Base-by-base conservation (phyloP, 148 eudicot species). In the Simmondsia chinensis region DNA sequence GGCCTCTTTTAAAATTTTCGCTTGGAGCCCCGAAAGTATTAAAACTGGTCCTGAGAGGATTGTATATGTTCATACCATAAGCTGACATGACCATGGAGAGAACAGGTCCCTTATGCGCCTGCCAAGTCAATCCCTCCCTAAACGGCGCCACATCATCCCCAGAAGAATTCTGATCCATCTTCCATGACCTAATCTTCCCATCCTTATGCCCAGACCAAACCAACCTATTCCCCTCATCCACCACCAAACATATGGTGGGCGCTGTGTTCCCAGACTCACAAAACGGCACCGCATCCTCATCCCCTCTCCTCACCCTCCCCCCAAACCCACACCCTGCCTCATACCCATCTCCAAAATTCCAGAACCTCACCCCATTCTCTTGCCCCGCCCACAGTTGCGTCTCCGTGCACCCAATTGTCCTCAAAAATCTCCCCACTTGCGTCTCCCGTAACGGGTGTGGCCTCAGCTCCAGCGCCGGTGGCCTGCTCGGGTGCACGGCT, bases 121-220 rank as follows among this genome's bases (percentile, higher is more conserved):
- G 80, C 94, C 95, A 91, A 2, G 79, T 63, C 15, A 91, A 63
- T 2, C 89, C 78, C 69, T 91, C 99, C 56, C 52, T 69, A 49
- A 91, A 74, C 20, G 74, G 66, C 21, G 41, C 13, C 3, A 51
- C 18, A 1, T 68, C 78, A 20, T 69, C 80, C 2, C 56, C 21
- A 39, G 36, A 9, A 10, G 63, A 13, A 23, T 15, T 35, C 54
- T 69, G 95, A 60, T 91, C 96, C 86, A 82, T 79, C 56, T 63
- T 86, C 99, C 99, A 91, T 1, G 95, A 85, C 66, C 94, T 69
- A 39, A 91, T 80, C 39, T 75, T 91, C 0, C 99, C 99, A 64
- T 91, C 99, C 56, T 86, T 91, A 30, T 91, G 99, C 6, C 95
- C 99, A 27, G 77, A 82, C 99, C 95, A 91, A n/a, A 91, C 85